A percentile compares a stretch with the other conserved stretches of the same genome.
Conservation (phyloP, 106 monocot species). For the Dendrobium huoshanense region DNA sequence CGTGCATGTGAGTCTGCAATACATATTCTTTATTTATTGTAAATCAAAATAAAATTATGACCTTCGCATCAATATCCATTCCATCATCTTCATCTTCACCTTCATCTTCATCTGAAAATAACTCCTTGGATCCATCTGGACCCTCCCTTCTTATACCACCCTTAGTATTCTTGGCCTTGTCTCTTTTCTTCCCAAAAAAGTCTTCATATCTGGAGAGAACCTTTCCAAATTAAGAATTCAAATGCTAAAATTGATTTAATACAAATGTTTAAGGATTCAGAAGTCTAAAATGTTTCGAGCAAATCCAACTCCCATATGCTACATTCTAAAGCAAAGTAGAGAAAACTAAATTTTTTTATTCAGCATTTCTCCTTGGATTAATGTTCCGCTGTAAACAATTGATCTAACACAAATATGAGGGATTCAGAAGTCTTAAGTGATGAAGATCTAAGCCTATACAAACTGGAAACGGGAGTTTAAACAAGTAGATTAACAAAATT, state of each 20-base stretch:
- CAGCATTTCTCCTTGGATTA: not conserved
- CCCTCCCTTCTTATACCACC: constrained; percentile 15
- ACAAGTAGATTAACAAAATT: not conserved
- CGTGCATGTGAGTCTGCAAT: not conserved
- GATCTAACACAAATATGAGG: not conserved
- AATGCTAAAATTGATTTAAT: not conserved
- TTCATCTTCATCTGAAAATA: constrained; percentile 26
- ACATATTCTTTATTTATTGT: not conserved
- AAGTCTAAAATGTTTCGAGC: not conserved
- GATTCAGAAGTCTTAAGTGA: not conserved
- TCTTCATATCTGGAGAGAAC: constrained; percentile 66
- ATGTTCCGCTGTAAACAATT: not conserved
- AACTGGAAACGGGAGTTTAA: not conserved
- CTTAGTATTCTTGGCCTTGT: constrained; percentile 16
- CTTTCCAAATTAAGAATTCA: not conserved
- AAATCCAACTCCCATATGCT: not conserved
- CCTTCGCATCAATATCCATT: constrained; percentile 22
- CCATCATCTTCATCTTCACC: constrained; percentile 27
- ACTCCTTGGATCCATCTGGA: constrained; percentile 25
- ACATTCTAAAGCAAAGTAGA: not conserved
- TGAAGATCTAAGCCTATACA: not conserved
- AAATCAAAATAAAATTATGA: constrained; percentile 1
- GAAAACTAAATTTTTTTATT: not conserved
- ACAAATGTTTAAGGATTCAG: not conserved
- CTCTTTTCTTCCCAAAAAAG: constrained; percentile 54